A percentile compares a stretch with the other conserved stretches of the same genome.
phyloP scores from a whole-genome alignment of 805 yeast genomes.

The Spathaspora gorwiae region DNA sequence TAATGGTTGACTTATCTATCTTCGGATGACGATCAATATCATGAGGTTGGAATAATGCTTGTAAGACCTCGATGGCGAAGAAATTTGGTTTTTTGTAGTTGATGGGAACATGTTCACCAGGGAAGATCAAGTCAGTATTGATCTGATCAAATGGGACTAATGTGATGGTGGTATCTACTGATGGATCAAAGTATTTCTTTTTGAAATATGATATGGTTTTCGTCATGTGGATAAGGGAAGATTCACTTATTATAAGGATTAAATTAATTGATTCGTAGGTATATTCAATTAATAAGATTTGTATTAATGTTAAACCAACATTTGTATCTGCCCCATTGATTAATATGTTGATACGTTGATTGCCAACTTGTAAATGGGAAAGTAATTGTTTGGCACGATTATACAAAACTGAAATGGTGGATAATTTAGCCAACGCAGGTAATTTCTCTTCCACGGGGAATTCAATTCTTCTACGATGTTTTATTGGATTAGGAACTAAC shows the following conservation, averaged over 20 bases:
- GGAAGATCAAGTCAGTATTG: constrained; percentile 30
- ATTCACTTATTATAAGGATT: constrained; percentile 27
- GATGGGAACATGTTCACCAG: constrained; percentile 30
- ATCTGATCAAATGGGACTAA: constrained; percentile 30
- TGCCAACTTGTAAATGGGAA: constrained; percentile 17
- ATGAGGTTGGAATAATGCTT: constrained; percentile 20
- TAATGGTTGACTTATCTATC: constrained; percentile 17
- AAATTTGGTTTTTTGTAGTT: constrained; percentile 35
- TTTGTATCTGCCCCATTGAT: constrained; percentile 43
- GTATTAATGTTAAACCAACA: constrained; percentile 33
- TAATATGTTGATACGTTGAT: constrained; percentile 23
- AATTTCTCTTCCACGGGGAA: constrained; percentile 8
- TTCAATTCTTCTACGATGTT: not conserved
- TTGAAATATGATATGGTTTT: constrained; percentile 15
- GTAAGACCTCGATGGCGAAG: constrained; percentile 34
- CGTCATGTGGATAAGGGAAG: constrained; percentile 14
- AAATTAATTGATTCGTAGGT: constrained; percentile 14
- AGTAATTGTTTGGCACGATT: constrained; percentile 36
- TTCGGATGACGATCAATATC: constrained; percentile 9
- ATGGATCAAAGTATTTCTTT: constrained; percentile 16
- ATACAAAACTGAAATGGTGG: constrained; percentile 29
- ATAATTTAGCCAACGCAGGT: constrained; percentile 29
- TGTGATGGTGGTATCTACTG: constrained; percentile 17
- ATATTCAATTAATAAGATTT: constrained; percentile 15
- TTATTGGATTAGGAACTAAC: not conserved